Percentiles rank a stretch among this genome's conserved stretches.
These are phyloP conservation scores for Hanseniaspora lindneri DNA, from an alignment of 805 yeast genomes.

Conservation along the genomic window DNA sequence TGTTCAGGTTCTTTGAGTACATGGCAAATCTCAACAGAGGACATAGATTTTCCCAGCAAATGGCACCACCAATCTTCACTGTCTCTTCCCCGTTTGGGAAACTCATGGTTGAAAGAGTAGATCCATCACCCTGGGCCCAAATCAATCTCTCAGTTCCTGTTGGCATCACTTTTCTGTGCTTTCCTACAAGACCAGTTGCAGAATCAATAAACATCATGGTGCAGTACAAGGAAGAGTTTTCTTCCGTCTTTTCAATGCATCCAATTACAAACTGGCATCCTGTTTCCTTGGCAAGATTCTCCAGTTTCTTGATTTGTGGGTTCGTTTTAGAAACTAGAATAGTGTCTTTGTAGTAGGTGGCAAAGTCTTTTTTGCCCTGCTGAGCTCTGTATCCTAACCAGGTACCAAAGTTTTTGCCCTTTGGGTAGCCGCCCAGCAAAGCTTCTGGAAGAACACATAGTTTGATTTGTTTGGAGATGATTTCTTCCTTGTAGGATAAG, in stretches of 20 bases:
- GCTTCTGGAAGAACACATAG: slow-evolving; percentile 39
- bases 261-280: slow-evolving; percentile 33
- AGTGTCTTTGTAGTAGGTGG: slow-evolving; percentile 30
- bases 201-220: slow-evolving; percentile 33
- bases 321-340: slow-evolving; percentile 24
- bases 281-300: slow-evolving; percentile 28
- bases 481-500: slow-evolving; percentile 30
- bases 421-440: slow-evolving; percentile 37
- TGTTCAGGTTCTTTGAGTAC: slow-evolving; percentile 34
- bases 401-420: slow-evolving; percentile 35
- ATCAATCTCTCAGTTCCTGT: slow-evolving; percentile 36
- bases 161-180: slow-evolving; percentile 37
- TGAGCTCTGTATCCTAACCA: slow-evolving; percentile 34
- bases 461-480: slow-evolving; percentile 27
- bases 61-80: slow-evolving; percentile 36
- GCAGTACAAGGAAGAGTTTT: slow-evolving; percentile 32
- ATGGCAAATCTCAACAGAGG: slow-evolving; percentile 34
- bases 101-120: slow-evolving; percentile 33
- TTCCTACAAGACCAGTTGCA: slow-evolving; percentile 21
- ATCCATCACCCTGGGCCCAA: slow-evolving; percentile 40
- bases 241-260: slow-evolving; percentile 30
- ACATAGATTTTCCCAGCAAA: slow-evolving; percentile 39
- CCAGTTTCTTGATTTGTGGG: slow-evolving; percentile 29
- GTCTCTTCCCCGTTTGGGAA: slow-evolving; percentile 20
- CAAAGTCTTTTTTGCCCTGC: slow-evolving; percentile 34